Percentiles rank a stretch among this genome's conserved stretches.
phyloP scores from a whole-genome alignment of 345 rosid species.

The Firmiana major region DNA sequence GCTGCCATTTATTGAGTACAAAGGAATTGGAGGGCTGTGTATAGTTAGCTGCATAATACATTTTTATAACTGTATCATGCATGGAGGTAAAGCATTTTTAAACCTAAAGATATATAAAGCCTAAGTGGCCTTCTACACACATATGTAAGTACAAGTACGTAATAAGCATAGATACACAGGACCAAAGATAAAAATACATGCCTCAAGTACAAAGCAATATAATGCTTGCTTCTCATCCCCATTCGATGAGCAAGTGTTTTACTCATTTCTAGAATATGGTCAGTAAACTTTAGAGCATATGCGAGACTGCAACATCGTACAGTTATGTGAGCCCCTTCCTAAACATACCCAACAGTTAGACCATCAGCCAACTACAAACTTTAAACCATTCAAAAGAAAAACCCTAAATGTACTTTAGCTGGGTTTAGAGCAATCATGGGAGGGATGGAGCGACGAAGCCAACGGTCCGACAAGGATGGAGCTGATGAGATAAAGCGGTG shows the following conservation, averaged over 20 bases:
- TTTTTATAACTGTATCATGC: neutral
- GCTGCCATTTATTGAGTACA: neutral
- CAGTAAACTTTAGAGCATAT: constrained; percentile 83
- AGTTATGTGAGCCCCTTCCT: no score
- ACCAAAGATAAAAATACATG: constrained; percentile 25
- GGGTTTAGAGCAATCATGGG: no score
- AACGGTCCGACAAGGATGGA: no score
- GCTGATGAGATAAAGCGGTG: no score
- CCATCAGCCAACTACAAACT: no score
- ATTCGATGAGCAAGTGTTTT: constrained; percentile 60
- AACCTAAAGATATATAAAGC: neutral
- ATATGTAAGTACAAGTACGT: neutral
- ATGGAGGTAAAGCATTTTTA: neutral
- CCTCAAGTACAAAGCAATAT: constrained; percentile 93
- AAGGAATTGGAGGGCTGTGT: neutral
- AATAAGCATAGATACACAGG: constrained; percentile 2
- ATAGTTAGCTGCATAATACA: neutral
- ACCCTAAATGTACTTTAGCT: no score
- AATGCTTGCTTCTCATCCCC: constrained; percentile 77
- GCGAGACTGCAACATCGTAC: no score
- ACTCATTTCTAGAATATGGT: constrained; percentile 77
- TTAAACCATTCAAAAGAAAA: no score
- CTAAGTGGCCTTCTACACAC: neutral
- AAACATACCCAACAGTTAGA: no score
- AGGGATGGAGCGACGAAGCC: no score